Conservation (phyloP, 306 rosid species). For the Quercus engelmannii region DNA sequence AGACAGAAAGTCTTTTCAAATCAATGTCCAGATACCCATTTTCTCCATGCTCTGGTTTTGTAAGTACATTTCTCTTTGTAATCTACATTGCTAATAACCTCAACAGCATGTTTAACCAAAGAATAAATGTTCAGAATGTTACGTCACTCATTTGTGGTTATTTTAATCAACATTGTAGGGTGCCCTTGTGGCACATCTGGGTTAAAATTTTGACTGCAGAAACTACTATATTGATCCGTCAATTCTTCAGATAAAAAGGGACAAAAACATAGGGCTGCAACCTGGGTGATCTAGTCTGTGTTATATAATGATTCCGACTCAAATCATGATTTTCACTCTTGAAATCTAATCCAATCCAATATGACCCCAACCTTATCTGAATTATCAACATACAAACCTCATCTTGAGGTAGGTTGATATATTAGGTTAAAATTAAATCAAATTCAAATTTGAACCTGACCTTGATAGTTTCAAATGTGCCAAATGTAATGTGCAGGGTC, state of each 20-base stretch:
- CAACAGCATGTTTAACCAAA: conserved; percentile 14
- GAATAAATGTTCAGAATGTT: not conserved
- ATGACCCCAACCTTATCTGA: not conserved
- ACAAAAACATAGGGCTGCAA: not conserved
- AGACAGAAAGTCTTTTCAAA: conserved; percentile 29
- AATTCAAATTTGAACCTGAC: not conserved
- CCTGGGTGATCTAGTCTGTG: not conserved
- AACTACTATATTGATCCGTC: not conserved
- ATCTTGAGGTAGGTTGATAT: not conserved
- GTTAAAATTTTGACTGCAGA: not conserved
- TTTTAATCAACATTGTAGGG: not conserved
- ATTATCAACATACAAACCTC: not conserved
- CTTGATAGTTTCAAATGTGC: not conserved
- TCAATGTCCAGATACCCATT: conserved; percentile 40
- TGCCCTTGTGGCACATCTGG: not conserved
- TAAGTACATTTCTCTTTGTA: conserved; percentile 33
- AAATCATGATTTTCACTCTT: not conserved
- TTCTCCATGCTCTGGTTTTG: conserved; percentile 41
- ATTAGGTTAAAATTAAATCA: not conserved
- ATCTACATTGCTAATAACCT: conserved; percentile 11
- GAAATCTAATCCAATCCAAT: not conserved
- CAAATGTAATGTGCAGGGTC: not conserved
- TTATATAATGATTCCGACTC: not conserved
- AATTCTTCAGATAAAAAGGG: not conserved
- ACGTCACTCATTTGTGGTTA: not conserved